phyloP scores from a whole-genome alignment of 129 eudicot genomes.

The Artemisia annua region DNA sequence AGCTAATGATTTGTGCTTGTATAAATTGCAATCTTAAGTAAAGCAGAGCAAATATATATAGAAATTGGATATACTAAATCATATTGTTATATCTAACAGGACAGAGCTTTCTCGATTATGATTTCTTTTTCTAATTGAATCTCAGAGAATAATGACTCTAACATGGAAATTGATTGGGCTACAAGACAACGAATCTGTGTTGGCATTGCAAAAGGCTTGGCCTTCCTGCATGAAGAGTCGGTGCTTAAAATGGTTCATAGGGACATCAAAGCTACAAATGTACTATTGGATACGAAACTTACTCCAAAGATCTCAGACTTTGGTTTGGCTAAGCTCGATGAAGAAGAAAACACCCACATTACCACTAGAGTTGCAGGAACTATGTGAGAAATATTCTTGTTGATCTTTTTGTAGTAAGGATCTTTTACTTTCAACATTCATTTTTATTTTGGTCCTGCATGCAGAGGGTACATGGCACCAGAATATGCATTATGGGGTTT shows the following conservation, averaged over 20 bases:
- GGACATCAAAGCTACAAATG: conserved; percentile 62
- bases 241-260: conserved; percentile 59
- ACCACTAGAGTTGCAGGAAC: conserved; percentile 80
- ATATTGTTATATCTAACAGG: too few species aligned
- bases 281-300: conserved; percentile 56
- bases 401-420: neutral
- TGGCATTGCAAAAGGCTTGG: conserved; percentile 65
- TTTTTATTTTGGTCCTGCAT: conserved; percentile 17
- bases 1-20: too few species aligned
- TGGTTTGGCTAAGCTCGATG: conserved; percentile 67
- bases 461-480: conserved; percentile 38
- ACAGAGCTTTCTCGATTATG: too few species aligned
- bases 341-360: conserved; percentile 61
- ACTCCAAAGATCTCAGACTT: conserved; percentile 73
- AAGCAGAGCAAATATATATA: too few species aligned
- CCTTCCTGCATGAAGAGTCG: conserved; percentile 64
- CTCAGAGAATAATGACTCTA: too few species aligned
- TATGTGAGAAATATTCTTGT: conserved; percentile 40
- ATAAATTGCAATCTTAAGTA: too few species aligned
- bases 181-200: conserved; percentile 56
- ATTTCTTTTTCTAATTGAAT: too few species aligned
- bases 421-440: conserved; percentile 8
- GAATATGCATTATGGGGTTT: conserved; percentile 62
- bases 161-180: conserved; percentile 51
- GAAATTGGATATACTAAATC: too few species aligned